Conservation (phyloP, 352 stramenopile genomes). For the Phytophthora pinifolia region DNA sequence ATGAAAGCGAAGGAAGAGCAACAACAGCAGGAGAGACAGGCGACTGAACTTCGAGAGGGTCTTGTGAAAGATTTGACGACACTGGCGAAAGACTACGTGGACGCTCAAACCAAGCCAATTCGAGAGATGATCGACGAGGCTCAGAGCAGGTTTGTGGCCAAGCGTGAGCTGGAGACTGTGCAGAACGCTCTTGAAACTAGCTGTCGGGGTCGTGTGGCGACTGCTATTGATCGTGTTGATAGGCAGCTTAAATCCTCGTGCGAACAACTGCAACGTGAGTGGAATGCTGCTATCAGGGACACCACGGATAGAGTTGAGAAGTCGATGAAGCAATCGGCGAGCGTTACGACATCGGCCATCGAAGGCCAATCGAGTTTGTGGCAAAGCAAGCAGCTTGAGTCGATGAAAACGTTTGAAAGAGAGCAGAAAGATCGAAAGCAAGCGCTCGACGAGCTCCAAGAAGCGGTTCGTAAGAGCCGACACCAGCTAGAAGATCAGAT, state of each 20-base stretch:
- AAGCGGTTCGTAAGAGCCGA: constrained; percentile 44
- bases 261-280: constrained; percentile 21
- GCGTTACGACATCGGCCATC: constrained; percentile 18
- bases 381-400: constrained; percentile 35
- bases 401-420: constrained; percentile 35
- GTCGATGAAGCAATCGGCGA: constrained; percentile 21
- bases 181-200: constrained; percentile 17
- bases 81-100: constrained; percentile 21
- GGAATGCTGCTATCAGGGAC: constrained; percentile 12
- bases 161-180: constrained; percentile 26
- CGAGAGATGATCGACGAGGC: constrained; percentile 15
- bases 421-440: constrained; percentile 57
- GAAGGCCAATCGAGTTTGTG: constrained; percentile 24
- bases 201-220: constrained; percentile 20
- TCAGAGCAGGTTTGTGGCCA: constrained; percentile 13
- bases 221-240: constrained; percentile 10
- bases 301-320: constrained; percentile 17
- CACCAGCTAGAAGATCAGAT: constrained; percentile 55
- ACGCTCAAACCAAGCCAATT: constrained; percentile 20
- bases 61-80: constrained; percentile 22
- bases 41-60: constrained; percentile 17
- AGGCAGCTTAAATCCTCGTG: constrained; percentile 16
- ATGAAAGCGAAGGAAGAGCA: constrained; percentile 23
- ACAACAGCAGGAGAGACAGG: constrained; percentile 23
- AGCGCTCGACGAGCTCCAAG: constrained; percentile 35